Percentiles rank a stretch among this genome's conserved stretches.
Conservation (phyloP, 352 stramenopile genomes). For the Elongisporangium undulatum region DNA sequence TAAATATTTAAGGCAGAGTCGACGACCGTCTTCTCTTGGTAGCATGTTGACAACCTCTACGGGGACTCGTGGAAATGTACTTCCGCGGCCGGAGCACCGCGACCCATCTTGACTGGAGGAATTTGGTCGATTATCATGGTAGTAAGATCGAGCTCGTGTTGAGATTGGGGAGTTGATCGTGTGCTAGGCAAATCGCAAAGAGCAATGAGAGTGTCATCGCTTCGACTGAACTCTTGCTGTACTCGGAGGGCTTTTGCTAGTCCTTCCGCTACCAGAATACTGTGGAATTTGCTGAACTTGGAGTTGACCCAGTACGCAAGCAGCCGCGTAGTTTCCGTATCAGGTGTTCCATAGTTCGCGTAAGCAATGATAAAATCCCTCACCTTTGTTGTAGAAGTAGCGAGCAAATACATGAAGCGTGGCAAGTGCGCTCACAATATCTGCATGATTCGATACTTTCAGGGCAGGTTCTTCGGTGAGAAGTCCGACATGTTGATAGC, state of each 20-base stretch:
- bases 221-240: slow-evolving; percentile 4
- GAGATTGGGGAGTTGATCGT: background rate
- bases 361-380: slow-evolving; percentile 3
- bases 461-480: too few species aligned
- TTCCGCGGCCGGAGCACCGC: too few species aligned
- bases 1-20: slow-evolving; percentile 6
- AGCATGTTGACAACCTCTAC: background rate
- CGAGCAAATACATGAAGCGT: slow-evolving; percentile 1
- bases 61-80: too few species aligned
- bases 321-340: background rate
- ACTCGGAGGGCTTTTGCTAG: background rate
- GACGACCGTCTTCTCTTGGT: background rate
- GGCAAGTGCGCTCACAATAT: too few species aligned
- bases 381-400: slow-evolving; percentile 5
- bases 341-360: background rate
- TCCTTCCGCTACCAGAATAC: slow-evolving; percentile 4
- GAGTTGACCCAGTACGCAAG: slow-evolving; percentile 9
- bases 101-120: too few species aligned
- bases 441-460: too few species aligned
- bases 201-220: slow-evolving; percentile 1
- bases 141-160: background rate
- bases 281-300: slow-evolving; percentile 9
- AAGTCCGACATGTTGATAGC: too few species aligned
- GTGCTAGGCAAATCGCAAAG: slow-evolving; percentile 3
- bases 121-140: too few species aligned